Evolutionary conservation across 75 land plant species (phyloP).

Genomic region (Adiantum capillusveneris): DNA sequence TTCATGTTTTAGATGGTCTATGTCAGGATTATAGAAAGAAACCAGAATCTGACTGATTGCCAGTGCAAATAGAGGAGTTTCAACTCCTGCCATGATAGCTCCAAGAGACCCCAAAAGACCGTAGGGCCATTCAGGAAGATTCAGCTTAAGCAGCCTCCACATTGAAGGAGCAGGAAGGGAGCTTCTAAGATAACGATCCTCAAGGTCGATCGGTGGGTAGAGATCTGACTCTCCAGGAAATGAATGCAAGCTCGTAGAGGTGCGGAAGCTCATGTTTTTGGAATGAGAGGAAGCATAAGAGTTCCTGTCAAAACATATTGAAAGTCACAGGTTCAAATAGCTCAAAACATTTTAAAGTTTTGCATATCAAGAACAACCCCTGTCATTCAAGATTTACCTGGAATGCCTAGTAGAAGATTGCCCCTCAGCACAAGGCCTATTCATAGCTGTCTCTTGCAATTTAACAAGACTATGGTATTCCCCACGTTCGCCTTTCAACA

Average conservation of each 20-base stretch:
- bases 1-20: conserved; percentile 15
- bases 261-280: conserved; percentile 5
- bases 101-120: conserved; percentile 32
- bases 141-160: conserved; percentile 22
- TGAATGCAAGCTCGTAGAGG: background rate
- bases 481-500: conserved; percentile 42
- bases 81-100: conserved; percentile 33
- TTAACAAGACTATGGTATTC: conserved; percentile 62
- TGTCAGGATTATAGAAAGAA: conserved; percentile 26
- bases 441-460: conserved; percentile 52
- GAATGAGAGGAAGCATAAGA: conserved; percentile 6
- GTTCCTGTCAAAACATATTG: background rate
- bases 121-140: conserved; percentile 35
- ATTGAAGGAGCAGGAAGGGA: conserved; percentile 20
- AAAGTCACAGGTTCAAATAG: no score
- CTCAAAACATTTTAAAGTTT: no score
- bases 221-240: conserved; percentile 7
- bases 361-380: no score
- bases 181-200: background rate
- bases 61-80: conserved; percentile 31
- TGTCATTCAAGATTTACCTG: background rate
- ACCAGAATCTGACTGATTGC: conserved; percentile 29
- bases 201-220: conserved; percentile 2
- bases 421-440: background rate
- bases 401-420: background rate